phyloP scores from a whole-genome alignment of 176 grass and related monocot genomes.

The Echinochloa phyllopogon region DNA sequence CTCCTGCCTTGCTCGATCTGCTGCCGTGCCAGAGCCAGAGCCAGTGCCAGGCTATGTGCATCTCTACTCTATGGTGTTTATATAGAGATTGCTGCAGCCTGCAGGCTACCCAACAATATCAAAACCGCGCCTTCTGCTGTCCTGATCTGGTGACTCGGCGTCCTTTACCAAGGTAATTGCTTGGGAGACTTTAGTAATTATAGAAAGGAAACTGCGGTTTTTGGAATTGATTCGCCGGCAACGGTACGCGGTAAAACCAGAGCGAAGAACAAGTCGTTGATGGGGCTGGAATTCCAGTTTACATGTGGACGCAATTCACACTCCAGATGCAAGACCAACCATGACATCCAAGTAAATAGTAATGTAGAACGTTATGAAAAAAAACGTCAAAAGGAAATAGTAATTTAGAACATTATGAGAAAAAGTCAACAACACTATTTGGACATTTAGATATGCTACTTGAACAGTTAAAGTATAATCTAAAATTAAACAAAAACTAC shows the following conservation, averaged over 20 bases:
- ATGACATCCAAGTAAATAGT: not conserved
- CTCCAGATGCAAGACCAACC: not conserved
- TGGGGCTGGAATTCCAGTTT: not conserved
- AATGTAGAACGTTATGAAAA: too few species aligned
- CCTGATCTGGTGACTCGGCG: not conserved
- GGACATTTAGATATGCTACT: too few species aligned
- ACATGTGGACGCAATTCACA: too few species aligned
- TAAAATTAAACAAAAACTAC: too few species aligned
- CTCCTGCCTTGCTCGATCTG: not conserved
- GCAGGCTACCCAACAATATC: not conserved
- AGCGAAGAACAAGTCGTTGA: not conserved
- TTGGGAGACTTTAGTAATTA: not conserved
- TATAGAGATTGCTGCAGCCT: not conserved
- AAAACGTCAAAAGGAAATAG: too few species aligned
- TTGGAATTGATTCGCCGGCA: not conserved
- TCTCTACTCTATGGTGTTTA: not conserved
- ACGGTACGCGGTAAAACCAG: not conserved
- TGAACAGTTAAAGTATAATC: too few species aligned
- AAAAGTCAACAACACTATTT: too few species aligned
- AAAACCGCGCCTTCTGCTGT: not conserved
- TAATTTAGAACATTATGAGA: too few species aligned
- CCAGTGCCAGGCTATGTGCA: not conserved
- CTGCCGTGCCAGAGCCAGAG: not conserved
- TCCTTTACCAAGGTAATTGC: not conserved
- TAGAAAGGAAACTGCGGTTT: not conserved